A percentile compares a stretch with the other conserved stretches of the same genome.
phyloP scores from a whole-genome alignment of 805 yeast genomes.

The Schwanniomyces sp. region DNA sequence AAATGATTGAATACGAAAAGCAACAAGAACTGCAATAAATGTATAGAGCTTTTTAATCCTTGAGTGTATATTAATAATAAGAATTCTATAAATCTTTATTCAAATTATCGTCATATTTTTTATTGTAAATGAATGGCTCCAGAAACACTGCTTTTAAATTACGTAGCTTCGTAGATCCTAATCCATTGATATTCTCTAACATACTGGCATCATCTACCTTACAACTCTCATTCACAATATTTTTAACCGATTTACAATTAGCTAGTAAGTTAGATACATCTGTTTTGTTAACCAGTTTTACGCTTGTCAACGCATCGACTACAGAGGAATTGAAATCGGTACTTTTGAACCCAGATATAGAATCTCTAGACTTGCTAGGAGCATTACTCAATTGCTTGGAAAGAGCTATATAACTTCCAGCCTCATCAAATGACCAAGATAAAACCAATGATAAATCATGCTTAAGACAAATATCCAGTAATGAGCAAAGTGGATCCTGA shows the following conservation, averaged over 20 bases:
- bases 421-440: conserved; percentile 54
- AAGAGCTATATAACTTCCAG: conserved; percentile 41
- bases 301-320: conserved; percentile 44
- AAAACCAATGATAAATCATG: conserved; percentile 50
- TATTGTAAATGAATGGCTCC: conserved; percentile 53
- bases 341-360: conserved; percentile 43
- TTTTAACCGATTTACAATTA: conserved; percentile 44
- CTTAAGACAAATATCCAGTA: conserved; percentile 48
- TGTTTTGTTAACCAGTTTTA: conserved; percentile 52
- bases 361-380: conserved; percentile 22
- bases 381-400: conserved; percentile 38
- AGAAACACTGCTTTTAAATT: conserved; percentile 40
- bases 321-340: conserved; percentile 46
- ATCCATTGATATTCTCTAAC: conserved; percentile 38
- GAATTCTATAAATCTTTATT: not conserved
- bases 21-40: conserved; percentile 13
- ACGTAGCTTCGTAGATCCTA: conserved; percentile 47
- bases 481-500: conserved; percentile 46
- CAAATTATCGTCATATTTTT: conserved; percentile 20
- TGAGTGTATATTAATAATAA: conserved; percentile 1
- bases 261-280: conserved; percentile 53
- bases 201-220: conserved; percentile 18
- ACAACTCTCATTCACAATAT: conserved; percentile 35
- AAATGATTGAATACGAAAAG: conserved; percentile 48
- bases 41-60: not conserved